Evolutionary conservation across 176 grass and related monocot genomes (phyloP).

Genomic region (Thinopyrum elongatum): DNA sequence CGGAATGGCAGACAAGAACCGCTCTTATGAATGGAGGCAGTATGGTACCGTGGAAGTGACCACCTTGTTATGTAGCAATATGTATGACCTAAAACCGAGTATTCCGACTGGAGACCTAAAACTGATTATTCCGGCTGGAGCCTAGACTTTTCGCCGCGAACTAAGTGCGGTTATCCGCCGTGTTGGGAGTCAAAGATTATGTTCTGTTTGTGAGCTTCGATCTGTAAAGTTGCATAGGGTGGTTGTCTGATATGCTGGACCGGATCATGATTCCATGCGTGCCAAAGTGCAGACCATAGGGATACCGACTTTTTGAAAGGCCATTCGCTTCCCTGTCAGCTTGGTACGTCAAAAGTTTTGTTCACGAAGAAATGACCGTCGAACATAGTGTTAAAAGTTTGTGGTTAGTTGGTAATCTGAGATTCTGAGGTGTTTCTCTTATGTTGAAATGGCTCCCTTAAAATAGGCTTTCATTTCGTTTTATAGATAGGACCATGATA

Average conservation of each 20-base stretch:
- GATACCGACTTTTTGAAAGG: not conserved
- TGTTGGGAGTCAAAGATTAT: not conserved
- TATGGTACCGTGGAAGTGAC: conserved; percentile 24
- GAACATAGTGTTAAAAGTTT: not conserved
- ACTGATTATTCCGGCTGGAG: conserved; percentile 18
- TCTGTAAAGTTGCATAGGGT: not conserved
- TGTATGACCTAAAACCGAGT: conserved; percentile 18
- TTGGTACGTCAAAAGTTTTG: not conserved
- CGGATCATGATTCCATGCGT: not conserved
- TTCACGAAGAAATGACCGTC: not conserved
- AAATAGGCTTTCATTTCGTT: no score
- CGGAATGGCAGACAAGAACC: conserved; percentile 20
- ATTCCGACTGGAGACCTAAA: conserved; percentile 18
- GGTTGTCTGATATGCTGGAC: not conserved
- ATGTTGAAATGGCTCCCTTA: no score
- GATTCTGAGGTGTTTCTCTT: not conserved
- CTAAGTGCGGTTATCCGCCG: not conserved
- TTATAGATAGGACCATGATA: no score
- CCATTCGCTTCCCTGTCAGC: not conserved
- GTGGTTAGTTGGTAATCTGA: not conserved
- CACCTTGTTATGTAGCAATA: conserved; percentile 22
- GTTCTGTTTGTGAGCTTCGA: not conserved
- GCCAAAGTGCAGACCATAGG: not conserved
- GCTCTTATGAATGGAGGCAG: conserved; percentile 3
- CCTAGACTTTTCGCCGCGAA: not conserved